Evolutionary conservation across 192 early-diverging fungal species (phyloP), one percentile per base, ranked within the genome.

Genomic region (Pilaira anomala): DNA sequence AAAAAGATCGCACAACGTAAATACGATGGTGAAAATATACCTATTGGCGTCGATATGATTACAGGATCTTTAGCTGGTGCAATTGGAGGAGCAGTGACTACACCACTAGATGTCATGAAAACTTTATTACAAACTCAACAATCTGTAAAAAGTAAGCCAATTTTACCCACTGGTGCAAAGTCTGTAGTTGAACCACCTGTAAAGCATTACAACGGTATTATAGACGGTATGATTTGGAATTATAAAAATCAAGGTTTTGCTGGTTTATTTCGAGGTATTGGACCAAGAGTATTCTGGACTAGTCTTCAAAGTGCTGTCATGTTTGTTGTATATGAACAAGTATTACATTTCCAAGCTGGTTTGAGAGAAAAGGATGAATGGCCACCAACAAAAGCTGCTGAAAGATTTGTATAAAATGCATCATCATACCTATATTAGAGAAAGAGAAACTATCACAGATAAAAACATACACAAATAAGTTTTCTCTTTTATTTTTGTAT

Each of bases 291-390:
- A 49, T 78, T 81, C 28, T 88, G 89, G 86, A 89, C 87, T 19
- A 82, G 79, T 39, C 63, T 81, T 60, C 88, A 90, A 70, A 80
- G 77, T 50, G 82, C 81, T 3, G 60, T 85, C 51, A 88, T 90
- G 88, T 90, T 90, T 84, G 76, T 86, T n/a, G 71, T 89, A 29
- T 87, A 85, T 63, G 87, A 89, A 57, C 79, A 82, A 60, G 82
- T 79, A n/a, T 52, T 84, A 4, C 68, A 75, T 40, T 48, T 84
- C 11, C 72, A 82, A 50, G 78, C 78, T 18, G 42, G 60, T 9
- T 19, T 73, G 5, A 39, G 71, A 24, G 56, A 67, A 48, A 55
- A 52, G 3, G 60, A 60, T 9, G 60, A 62, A 44, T 73, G 71
- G 71, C 71, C 71, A 21, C 71, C 71, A n/a, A 57, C 26, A 19